These are phyloP conservation scores for Aspergillus quadrilineatus DNA, from an alignment of 2,329 filamentous ascomycete species.

Conservation along the genomic window DNA sequence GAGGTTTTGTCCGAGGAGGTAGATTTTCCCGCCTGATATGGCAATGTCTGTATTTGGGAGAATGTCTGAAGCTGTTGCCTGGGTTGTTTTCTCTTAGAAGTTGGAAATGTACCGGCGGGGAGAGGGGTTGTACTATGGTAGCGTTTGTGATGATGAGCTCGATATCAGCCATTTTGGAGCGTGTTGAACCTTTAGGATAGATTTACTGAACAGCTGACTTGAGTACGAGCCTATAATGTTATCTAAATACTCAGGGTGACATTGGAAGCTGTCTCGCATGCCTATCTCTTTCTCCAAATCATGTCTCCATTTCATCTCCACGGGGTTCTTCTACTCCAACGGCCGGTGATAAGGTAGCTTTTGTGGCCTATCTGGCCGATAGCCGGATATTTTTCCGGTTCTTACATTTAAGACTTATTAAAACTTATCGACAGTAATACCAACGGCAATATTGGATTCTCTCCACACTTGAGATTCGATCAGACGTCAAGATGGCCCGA, in stretches of 20 bases:
- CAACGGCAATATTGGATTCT: neutral
- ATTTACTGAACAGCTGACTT: neutral
- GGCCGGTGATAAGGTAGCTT: neutral
- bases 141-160: conserved; percentile 46
- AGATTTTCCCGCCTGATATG: conserved; percentile 49
- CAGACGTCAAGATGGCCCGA: conserved; percentile 34
- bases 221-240: neutral
- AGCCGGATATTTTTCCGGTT: neutral
- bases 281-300: neutral
- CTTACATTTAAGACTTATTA: neutral
- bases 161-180: conserved; percentile 19
- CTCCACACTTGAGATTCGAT: neutral
- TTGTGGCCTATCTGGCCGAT: neutral
- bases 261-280: neutral
- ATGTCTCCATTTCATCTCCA: neutral
- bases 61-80: conserved; percentile 51
- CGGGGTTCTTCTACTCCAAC: neutral
- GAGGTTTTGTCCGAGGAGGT: conserved; percentile 45
- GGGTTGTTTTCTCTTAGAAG: neutral
- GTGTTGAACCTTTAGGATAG: neutral
- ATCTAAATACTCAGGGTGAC: neutral
- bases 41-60: conserved; percentile 49
- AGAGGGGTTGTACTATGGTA: conserved; percentile 34
- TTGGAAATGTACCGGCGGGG: neutral
- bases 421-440: neutral